These are phyloP conservation scores for Rhizomucor pusillus DNA, from an alignment of 371 early-diverging fungal genomes.

Conservation along the genomic window DNA sequence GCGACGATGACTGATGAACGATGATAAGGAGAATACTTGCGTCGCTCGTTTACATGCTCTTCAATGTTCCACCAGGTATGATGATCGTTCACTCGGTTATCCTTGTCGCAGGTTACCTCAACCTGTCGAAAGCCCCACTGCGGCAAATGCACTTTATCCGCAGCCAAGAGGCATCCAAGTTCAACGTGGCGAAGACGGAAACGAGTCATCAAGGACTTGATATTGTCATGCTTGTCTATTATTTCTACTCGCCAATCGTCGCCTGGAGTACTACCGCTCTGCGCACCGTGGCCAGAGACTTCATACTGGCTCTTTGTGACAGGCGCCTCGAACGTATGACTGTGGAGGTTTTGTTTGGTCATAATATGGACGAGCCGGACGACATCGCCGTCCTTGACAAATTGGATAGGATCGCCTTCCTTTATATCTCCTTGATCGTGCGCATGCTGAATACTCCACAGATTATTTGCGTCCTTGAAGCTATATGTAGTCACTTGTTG, in stretches of 20 bases:
- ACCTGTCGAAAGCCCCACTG: slow-evolving; percentile 98
- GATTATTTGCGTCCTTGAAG: slow-evolving; percentile 96
- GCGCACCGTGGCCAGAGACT: slow-evolving; percentile 75
- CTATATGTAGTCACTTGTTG: slow-evolving; percentile 69
- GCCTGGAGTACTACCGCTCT: slow-evolving; percentile 65
- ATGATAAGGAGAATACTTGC: slow-evolving; percentile 15
- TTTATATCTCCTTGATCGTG: slow-evolving; percentile 4
- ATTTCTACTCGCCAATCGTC: slow-evolving; percentile 92
- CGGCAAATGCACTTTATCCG: slow-evolving; percentile 79
- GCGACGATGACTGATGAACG: neutral
- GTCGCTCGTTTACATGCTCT: slow-evolving; percentile 71
- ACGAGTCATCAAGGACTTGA: slow-evolving; percentile 79
- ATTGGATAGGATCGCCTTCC: slow-evolving; percentile 21
- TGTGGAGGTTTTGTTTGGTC: slow-evolving; percentile 81
- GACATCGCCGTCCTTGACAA: slow-evolving; percentile 75
- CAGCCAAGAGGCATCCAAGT: slow-evolving; percentile 77
- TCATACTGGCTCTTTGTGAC: slow-evolving; percentile 82
- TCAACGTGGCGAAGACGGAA: slow-evolving; percentile 83
- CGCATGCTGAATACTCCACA: slow-evolving; percentile 69
- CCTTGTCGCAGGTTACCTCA: slow-evolving; percentile 87
- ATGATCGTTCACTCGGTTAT: slow-evolving; percentile 49
- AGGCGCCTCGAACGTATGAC: slow-evolving; percentile 80
- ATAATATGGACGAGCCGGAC: slow-evolving; percentile 76
- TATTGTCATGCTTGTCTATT: slow-evolving; percentile 56
- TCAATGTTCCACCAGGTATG: slow-evolving; percentile 96